Conservation (phyloP, 1,139 yeast genomes). For the Kodamaea sp. region DNA sequence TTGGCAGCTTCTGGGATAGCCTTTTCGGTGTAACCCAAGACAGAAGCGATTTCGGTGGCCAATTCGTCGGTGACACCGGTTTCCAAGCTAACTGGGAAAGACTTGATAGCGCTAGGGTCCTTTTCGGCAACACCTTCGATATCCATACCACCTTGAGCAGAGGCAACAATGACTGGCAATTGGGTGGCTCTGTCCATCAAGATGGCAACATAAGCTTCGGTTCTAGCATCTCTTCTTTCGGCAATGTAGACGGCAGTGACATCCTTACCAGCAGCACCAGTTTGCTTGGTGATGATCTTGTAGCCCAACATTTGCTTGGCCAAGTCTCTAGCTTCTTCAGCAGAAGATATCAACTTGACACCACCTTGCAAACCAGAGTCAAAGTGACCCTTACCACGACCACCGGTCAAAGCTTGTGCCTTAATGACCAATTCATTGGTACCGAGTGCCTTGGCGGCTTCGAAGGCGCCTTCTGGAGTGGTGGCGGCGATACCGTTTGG, state of each 20-base stretch:
- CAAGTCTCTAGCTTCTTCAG: slow-evolving; percentile 83
- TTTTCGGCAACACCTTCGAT: slow-evolving; percentile 96
- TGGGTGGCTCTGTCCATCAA: slow-evolving; percentile 91
- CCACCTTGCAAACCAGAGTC: slow-evolving; percentile 97
- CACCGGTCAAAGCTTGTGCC: slow-evolving; percentile 99
- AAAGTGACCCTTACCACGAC: slow-evolving; percentile 98
- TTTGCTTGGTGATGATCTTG: slow-evolving; percentile 94
- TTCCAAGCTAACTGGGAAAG: slow-evolving; percentile 75
- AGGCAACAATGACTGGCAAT: slow-evolving; percentile 90
- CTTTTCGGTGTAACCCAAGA: slow-evolving; percentile 73
- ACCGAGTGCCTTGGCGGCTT: slow-evolving; percentile 65
- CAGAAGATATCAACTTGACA: slow-evolving; percentile 81
- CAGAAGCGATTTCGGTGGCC: slow-evolving; percentile 74
- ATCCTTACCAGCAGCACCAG: slow-evolving; percentile 95
- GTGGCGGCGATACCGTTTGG: slow-evolving; percentile 91
- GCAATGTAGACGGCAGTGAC: slow-evolving; percentile 96
- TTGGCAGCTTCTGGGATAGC: slow-evolving; percentile 87
- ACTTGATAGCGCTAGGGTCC: slow-evolving; percentile 89
- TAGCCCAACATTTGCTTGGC: slow-evolving; percentile 89
- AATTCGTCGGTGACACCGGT: slow-evolving; percentile 76
- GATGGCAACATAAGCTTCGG: slow-evolving; percentile 94
- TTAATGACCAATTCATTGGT: slow-evolving; percentile 86
- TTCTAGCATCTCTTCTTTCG: slow-evolving; percentile 88
- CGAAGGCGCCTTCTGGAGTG: slow-evolving; percentile 83
- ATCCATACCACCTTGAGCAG: slow-evolving; percentile 99